Evolutionary conservation across 352 stramenopile species (phyloP).

Genomic region (Saprolegnia parasitica): DNA sequence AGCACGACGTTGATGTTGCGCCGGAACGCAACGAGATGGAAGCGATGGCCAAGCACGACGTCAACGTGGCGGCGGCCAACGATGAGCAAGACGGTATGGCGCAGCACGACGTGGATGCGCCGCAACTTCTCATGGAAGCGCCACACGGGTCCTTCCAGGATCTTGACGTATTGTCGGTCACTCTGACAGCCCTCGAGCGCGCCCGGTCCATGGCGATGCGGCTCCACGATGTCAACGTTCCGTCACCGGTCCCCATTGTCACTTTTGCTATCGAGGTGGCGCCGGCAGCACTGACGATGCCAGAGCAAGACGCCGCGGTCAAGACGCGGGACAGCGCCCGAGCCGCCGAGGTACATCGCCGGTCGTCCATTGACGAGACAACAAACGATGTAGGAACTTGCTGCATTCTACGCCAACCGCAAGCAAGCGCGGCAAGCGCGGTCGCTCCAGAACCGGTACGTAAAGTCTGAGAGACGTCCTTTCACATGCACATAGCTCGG

Average conservation of each 20-base stretch:
- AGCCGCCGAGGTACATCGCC: conserved; percentile 1
- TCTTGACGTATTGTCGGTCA: too few relatives aligned
- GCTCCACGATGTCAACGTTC: too few relatives aligned
- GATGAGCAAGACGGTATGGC: background rate
- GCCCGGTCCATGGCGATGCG: too few relatives aligned
- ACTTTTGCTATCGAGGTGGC: background rate
- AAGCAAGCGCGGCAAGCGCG: conserved; percentile 5
- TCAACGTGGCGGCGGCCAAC: background rate
- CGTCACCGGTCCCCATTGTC: too few relatives aligned
- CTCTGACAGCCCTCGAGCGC: too few relatives aligned
- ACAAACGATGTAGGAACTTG: too few relatives aligned
- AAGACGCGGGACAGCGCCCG: conserved; percentile 2
- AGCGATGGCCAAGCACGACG: background rate
- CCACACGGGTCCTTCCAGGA: too few relatives aligned
- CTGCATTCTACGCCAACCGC: conserved; percentile 19
- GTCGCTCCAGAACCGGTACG: conserved; percentile 17
- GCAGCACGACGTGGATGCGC: background rate
- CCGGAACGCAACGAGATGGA: too few relatives aligned
- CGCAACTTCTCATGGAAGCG: background rate
- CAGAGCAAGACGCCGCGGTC: conserved; percentile 6
- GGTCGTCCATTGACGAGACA: background rate
- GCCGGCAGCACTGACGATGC: background rate
- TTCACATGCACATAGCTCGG: background rate
- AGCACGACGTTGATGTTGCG: too few relatives aligned
- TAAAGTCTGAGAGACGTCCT: too few relatives aligned